These are phyloP conservation scores for Serendipita sp. DNA, from an alignment of 768 basidiomycete genomes.

Conservation along the genomic window DNA sequence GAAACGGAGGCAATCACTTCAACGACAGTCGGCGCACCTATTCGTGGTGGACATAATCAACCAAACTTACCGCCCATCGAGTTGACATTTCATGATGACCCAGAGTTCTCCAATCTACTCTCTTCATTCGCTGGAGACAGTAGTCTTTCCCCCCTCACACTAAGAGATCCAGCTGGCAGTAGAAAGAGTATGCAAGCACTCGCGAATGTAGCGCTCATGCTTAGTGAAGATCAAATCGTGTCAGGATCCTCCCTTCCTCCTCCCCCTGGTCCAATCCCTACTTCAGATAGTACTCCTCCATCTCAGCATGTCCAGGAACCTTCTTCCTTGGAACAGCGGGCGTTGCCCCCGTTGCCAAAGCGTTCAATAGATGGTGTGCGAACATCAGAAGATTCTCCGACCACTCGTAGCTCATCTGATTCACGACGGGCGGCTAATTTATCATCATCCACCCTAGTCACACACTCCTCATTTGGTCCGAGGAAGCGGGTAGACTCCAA, in stretches of 20 bases:
- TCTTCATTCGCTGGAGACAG: neutral
- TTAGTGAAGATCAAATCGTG: neutral
- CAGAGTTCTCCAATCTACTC: neutral
- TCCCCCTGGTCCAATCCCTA: no score
- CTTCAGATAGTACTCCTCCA: neutral
- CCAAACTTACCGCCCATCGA: neutral
- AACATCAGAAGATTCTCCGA: constrained; percentile 31
- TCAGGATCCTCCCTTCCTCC: neutral
- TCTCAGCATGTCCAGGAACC: neutral
- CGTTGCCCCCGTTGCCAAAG: neutral
- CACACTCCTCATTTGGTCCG: neutral
- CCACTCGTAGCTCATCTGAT: constrained; percentile 29
- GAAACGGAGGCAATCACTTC: neutral
- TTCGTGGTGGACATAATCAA: neutral
- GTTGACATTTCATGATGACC: neutral
- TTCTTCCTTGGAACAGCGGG: neutral
- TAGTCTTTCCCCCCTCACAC: neutral
- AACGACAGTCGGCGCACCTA: neutral
- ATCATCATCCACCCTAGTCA: constrained; percentile 8
- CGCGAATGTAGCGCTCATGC: neutral
- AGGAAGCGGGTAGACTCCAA: constrained; percentile 21
- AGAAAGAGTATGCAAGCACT: neutral
- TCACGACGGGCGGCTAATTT: constrained; percentile 15
- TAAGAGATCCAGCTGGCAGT: constrained; percentile 3
- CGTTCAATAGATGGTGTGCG: constrained; percentile 34